Percentiles rank a stretch among this genome's conserved stretches.
Conservation (phyloP, 73 alveolate genomes). For the Paramecium tetraurelia region DNA sequence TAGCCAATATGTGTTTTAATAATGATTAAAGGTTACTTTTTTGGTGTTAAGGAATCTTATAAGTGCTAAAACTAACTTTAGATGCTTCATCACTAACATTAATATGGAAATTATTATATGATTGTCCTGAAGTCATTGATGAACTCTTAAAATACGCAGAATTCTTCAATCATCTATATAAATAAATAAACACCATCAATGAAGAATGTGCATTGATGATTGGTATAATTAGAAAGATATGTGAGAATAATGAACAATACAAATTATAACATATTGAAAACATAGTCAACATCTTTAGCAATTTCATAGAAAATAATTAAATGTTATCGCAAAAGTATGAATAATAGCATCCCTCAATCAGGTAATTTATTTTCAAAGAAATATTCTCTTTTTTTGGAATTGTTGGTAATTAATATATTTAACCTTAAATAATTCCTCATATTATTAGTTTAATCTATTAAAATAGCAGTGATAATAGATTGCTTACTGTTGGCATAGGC, state of each 20-base stretch:
- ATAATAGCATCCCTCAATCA: background rate
- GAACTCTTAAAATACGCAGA: conserved; percentile 6
- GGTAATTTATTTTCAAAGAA: conserved; percentile 16
- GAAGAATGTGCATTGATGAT: conserved; percentile 6
- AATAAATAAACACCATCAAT: background rate
- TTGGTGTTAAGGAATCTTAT: conserved; percentile 39
- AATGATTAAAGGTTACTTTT: conserved; percentile 18
- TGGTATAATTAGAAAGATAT: background rate
- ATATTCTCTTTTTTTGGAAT: conserved; percentile 22
- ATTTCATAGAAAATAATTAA: background rate
- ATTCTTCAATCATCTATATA: background rate
- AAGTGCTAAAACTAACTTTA: background rate
- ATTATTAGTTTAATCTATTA: background rate
- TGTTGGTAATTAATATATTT: background rate
- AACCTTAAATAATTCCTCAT: background rate
- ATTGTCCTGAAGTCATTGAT: conserved; percentile 5
- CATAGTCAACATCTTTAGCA: background rate
- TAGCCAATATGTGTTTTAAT: conserved; percentile 28
- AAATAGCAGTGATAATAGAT: background rate
- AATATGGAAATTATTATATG: conserved; percentile 29
- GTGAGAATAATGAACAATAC: conserved; percentile 17
- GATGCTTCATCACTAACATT: background rate
- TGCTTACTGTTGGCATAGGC: conserved; percentile 4
- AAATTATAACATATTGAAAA: background rate
- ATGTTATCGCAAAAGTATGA: background rate